Base-by-base conservation (phyloP, 495 filamentous ascomycete species). In the Pyronema omphalodes region DNA sequence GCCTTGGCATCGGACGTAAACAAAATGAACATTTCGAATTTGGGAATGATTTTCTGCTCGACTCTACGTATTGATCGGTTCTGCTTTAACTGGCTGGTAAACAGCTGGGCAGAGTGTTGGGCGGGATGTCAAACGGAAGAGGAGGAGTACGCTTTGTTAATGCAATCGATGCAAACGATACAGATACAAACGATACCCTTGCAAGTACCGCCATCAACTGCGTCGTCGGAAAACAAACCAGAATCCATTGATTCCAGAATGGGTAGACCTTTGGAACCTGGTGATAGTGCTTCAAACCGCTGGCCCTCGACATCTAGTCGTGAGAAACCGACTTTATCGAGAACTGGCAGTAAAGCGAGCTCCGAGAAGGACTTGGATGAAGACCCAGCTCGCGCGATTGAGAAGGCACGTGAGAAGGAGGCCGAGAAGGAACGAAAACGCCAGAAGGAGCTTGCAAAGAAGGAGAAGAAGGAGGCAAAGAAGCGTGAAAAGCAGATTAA, bases 1-100 rank as follows among this genome's bases (percentile, higher is more conserved):
- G 55, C 54, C 23, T 35, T 49, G 4, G 62, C 59, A 34, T 66
- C 63, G n/a, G 62, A 62, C 39, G 39, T 65, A 18, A 66, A 66
- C 44, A 66, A 66, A 43, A 66, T 66, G 63, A 58, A 58, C 11
- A 59, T 66, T 12, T 52, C 63, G 12, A 66, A 66, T 49, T 59
- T 66, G 39, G 63, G 59, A 56, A 66, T 66, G 63, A 65, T 66
- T 12, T 66, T 66, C 49, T 66, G 63, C 34, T 62, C 62, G 3
- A 65, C 62, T 17, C 59, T 66, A 23, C 54, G 63, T 15, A 66
- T 66, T 18, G 63, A 66, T 43, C 53, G 63, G 4, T 66, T 66
- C 41, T 62, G 59, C 18, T 66, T 66, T 29, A 66, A 65, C 15
- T 66, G 63, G 63, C 55, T 66, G 11, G 63, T 65, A 12, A 54